These are phyloP conservation scores for Gloeostereum incarnatum DNA, from an alignment of 768 basidiomycete species.

Conservation along the genomic window DNA sequence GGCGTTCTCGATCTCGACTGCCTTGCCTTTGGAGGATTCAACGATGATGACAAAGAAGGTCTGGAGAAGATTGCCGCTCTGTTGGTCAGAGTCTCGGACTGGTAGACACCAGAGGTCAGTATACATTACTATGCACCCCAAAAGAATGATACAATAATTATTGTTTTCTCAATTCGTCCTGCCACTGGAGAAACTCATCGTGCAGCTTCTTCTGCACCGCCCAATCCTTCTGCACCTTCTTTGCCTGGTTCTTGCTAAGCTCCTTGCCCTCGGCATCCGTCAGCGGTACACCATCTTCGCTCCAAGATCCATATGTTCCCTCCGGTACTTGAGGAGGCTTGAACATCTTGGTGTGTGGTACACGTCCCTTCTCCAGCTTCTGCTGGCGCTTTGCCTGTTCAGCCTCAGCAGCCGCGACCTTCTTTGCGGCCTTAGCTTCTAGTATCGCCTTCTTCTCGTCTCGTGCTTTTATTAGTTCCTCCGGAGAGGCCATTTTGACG, in stretches of 20 bases:
- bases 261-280: constrained; percentile 83
- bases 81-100: constrained; percentile 55
- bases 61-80: constrained; percentile 64
- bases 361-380: constrained; percentile 79
- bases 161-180: constrained; percentile 15
- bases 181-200: constrained; percentile 58
- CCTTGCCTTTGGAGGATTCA: constrained; percentile 59
- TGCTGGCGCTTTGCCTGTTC: constrained; percentile 60
- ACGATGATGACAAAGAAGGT: constrained; percentile 69
- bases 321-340: constrained; percentile 69
- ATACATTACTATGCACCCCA: no score
- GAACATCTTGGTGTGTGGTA: constrained; percentile 73
- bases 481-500: constrained; percentile 83
- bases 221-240: constrained; percentile 73
- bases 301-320: constrained; percentile 75
- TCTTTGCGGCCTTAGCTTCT: constrained; percentile 73
- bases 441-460: constrained; percentile 78
- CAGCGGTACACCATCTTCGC: constrained; percentile 75
- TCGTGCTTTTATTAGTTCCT: constrained; percentile 70
- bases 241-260: constrained; percentile 69
- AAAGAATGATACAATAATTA: no score
- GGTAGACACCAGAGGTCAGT: constrained; percentile 29
- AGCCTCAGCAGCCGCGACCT: constrained; percentile 58
- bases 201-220: constrained; percentile 69
- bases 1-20: constrained; percentile 87